Base-by-base conservation (phyloP, 1,284 basidiomycete genomes). In the Leccinum laetum region DNA sequence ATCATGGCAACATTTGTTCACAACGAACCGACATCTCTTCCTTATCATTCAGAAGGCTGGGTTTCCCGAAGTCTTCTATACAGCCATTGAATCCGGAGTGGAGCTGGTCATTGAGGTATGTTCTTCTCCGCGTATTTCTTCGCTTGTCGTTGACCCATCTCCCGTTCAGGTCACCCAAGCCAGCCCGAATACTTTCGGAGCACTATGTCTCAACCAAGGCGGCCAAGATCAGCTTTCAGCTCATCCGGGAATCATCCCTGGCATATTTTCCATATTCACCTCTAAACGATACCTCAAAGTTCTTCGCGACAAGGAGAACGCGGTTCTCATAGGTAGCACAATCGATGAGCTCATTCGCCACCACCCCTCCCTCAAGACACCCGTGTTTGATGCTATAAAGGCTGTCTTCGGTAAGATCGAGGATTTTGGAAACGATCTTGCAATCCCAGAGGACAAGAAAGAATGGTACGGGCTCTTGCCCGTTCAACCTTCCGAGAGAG, bases 1-100 rank as follows among this genome's bases (percentile, higher is more conserved):
- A 94, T 98, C 75, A 96, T 98, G 91, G 91, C 97, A 5, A 96
- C 96, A 0, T 99, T 99, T 77, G 91, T 99, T 16, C 97, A 99
- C 83, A 99, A 99, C 73, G 98, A 99, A 79, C 98, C 98, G 10
- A 99, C 97, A 0, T 98, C 95, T 13, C 82, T 99, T 64, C 82
- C 88, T 1, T 18, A 92, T 96, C 61, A 90, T 99, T 46, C 98
- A 99, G 78, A 98, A 99, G 78, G 86, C 90, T 59, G 89, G 92
- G 29, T 79, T 99, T 2, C 98, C 98, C 1, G 94, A 97, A 73
- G 86, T 90, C 0, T 94, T 99, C 69, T 98, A 96, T 77, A 85
- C 86, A 64, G 86, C 92, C 5, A 87, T 99, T 62, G 95, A 97
- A 78, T 82, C 83, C 46, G 92, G 91, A 14, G 85, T 98, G 60